A percentile compares a stretch with the other conserved stretches of the same genome.
These are phyloP conservation scores for Chondrostereum purpureum DNA, from an alignment of 1,284 basidiomycete species.

Conservation along the genomic window DNA sequence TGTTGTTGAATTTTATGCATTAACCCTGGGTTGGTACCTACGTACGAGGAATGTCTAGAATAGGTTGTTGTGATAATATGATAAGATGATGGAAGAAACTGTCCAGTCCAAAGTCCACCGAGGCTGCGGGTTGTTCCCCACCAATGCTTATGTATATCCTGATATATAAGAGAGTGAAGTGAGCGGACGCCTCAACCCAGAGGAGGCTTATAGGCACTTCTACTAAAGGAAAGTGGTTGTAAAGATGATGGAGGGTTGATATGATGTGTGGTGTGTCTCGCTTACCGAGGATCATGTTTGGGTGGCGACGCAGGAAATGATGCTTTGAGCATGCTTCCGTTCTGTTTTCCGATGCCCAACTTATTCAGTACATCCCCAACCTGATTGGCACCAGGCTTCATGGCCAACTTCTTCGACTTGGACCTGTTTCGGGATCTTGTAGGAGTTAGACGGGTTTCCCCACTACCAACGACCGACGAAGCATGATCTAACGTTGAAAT, in stretches of 20 bases:
- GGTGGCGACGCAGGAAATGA: conserved; percentile 52
- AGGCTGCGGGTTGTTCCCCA: not conserved
- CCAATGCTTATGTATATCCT: not conserved
- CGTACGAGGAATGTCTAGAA: too few relatives aligned
- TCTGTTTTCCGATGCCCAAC: conserved; percentile 55
- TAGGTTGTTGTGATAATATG: not conserved
- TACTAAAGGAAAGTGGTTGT: not conserved
- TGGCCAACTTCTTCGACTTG: conserved; percentile 37
- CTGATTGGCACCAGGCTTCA: conserved; percentile 54
- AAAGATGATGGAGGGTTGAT: not conserved
- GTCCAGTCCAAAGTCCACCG: not conserved
- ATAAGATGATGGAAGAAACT: not conserved
- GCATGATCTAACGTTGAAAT: conserved; percentile 69
- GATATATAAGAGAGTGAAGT: not conserved
- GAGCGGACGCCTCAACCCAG: not conserved
- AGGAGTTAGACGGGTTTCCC: conserved; percentile 38
- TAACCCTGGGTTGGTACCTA: too few relatives aligned
- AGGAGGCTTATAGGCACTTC: too few relatives aligned
- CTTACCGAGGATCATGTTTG: not conserved
- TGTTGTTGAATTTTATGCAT: too few relatives aligned
- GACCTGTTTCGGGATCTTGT: conserved; percentile 49
- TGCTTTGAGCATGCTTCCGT: conserved; percentile 56
- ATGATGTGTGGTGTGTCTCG: not conserved
- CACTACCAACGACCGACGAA: conserved; percentile 36
- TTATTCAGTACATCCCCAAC: conserved; percentile 73